Conservation (phyloP, 768 basidiomycete genomes). For the Lactarius sp. region DNA sequence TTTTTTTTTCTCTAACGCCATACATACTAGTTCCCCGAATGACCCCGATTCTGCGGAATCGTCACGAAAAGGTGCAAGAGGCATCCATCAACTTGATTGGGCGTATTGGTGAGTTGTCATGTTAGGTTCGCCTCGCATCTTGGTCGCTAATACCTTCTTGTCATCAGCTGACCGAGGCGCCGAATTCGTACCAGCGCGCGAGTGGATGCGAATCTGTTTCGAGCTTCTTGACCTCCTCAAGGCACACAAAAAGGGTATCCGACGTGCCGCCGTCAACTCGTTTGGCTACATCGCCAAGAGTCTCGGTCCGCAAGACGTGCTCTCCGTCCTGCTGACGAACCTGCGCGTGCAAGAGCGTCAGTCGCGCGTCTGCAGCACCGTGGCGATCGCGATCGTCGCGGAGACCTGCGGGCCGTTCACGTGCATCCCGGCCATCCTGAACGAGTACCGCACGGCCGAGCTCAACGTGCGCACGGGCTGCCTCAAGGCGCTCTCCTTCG, state of each 20-base stretch:
- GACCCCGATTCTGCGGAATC: slow-evolving; percentile 99
- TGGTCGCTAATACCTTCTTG: slow-evolving; percentile 12
- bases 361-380: slow-evolving; percentile 96
- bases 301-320: slow-evolving; percentile 96
- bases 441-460: slow-evolving; percentile 97
- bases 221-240: slow-evolving; percentile 95
- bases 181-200: slow-evolving; percentile 95
- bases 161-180: slow-evolving; percentile 89
- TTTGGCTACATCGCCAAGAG: slow-evolving; percentile 99
- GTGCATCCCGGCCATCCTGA: slow-evolving; percentile 96
- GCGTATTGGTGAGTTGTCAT: slow-evolving; percentile 60
- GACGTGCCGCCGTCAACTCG: slow-evolving; percentile 97
- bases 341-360: slow-evolving; percentile 98
- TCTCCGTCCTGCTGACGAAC: slow-evolving; percentile 93
- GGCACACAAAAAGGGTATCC: slow-evolving; percentile 98
- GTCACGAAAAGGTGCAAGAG: slow-evolving; percentile 99
- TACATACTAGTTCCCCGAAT: slow-evolving; percentile 80
- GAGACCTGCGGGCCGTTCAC: slow-evolving; percentile 97
- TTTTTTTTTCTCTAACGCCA: not conserved
- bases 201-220: slow-evolving; percentile 99
- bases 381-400: slow-evolving; percentile 94
- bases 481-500: slow-evolving; percentile 96
- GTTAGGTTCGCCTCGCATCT: not conserved
- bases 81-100: slow-evolving; percentile 99
- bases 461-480: slow-evolving; percentile 98